Base-by-base conservation (phyloP, 106 monocot genomes). In the Phalaenopsis aphrodite region DNA sequence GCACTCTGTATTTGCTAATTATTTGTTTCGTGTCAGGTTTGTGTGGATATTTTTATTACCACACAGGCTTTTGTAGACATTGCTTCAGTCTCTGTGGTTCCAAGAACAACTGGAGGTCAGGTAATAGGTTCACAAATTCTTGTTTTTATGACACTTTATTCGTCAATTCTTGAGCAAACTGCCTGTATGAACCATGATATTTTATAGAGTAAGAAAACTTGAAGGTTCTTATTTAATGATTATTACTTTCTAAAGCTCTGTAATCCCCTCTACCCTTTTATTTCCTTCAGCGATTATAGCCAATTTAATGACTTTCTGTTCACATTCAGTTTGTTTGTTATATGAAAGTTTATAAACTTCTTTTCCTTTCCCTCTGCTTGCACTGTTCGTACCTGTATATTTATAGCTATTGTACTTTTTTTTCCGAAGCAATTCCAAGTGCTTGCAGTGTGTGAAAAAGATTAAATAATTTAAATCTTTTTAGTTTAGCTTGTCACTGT, bases 81-180 rank as follows among this genome's bases (percentile, higher is more conserved):
- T 75, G 92, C 94, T 78, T 94, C 98, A 5, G 79, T 99, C 47
- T 88, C 89, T 87, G 92, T 87, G 58, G 83, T 94, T 57, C 89
- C 94, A 56, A 81, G 77, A 75, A 99, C 91, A 48, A 99, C 98
- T 82, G 98, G 98, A 30, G 98, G 98, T 30, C 94, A 94, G 91
- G 98, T 95, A 84, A 30, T 69, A 69, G 30, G 69, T 69, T 69
- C n/a, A 65, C 19, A 23, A 6, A 69, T 39, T 69, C 10, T n/a
- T 69, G 11, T 37, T 30, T 38, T 5, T 39, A 30, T 30, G 12
- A 6, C 61, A 6, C n/a, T 6, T 61, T 21, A 9, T 61, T 61
- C 8, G n/a, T 10, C 5, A 2, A 61, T 61, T 61, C n/a, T 4
- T 61, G 57, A 1, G 21, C 21, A 18, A 21, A n/a, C 1, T 61